Base-by-base conservation (phyloP, 169 alveolate genomes). In the Eimeria necatrix region DNA sequence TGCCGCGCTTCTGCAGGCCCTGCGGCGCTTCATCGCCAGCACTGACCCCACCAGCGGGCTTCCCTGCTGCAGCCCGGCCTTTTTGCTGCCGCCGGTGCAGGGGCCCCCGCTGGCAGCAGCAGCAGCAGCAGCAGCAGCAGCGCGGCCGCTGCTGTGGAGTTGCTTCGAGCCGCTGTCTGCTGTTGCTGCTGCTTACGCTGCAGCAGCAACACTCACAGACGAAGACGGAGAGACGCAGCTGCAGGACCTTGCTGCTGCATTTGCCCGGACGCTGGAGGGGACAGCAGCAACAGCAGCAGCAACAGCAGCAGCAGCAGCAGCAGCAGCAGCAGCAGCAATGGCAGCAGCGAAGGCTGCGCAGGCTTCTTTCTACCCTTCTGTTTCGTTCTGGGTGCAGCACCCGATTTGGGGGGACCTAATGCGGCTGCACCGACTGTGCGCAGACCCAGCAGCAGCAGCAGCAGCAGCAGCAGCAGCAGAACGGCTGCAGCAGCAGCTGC, bases 101-200 rank as follows among this genome's bases (percentile, higher is more conserved):
- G 64, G 64, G 20, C 64, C 64, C 64, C 73, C 73, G n/a, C 32
- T 61, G n/a, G 32, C 12, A 14, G 73, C 32, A 61, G 32, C 73
- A 6, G 46, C 81, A 71, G 81, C 81, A 71, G 81, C 81, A 71
- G 81, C 4, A 18, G 46, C 22, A 24, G 22, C 81, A 71, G 81
- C 81, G 4, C 51, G 51, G 81, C 81, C 81, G 46, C 81, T 71
- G 46, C 81, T 71, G 4, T 71, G 81, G 81, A 20, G 22, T 71
- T n/a, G 49, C 9, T 71, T 71, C 41, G 81, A 71, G 81, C 81
- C 81, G 51, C 51, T 71, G 10, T 71, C 81, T 24, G 81, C 81
- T 71, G 81, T 48, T n/a, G 81, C 81, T 71, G 81, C 81, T 24
- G 81, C 81, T 20, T 71, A 71, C 49, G 81, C 81, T 32, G 81